phyloP scores from a whole-genome alignment of 257 asterid species.

The Fraxinus quadrangulata region DNA sequence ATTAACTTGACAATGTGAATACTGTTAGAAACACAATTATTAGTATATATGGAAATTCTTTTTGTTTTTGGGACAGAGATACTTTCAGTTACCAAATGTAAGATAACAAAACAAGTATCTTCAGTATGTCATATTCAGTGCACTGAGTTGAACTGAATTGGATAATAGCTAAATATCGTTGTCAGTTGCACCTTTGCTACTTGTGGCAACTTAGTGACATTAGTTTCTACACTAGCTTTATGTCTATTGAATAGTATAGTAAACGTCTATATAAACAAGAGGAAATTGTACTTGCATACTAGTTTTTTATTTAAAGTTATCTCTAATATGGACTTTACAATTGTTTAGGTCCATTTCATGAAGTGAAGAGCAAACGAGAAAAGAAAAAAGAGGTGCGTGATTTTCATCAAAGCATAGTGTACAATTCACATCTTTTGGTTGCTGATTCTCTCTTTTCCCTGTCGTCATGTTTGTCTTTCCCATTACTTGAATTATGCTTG shows the following conservation, averaged over 20 bases:
- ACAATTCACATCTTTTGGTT: not conserved
- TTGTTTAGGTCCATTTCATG: constrained; percentile 64
- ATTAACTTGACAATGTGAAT: not conserved
- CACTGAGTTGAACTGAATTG: not conserved
- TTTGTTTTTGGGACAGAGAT: not conserved
- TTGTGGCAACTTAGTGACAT: not conserved
- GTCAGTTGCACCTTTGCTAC: not conserved
- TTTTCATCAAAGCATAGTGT: constrained; percentile 11
- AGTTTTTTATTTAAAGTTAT: constrained; percentile 13
- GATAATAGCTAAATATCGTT: not conserved
- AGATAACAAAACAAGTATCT: not conserved
- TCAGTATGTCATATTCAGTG: not conserved
- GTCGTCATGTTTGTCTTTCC: constrained; percentile 28
- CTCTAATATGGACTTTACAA: constrained; percentile 31
- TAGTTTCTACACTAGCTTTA: not conserved
- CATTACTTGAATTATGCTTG: constrained; percentile 15
- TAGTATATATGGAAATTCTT: not conserved
- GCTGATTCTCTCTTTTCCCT: constrained; percentile 8
- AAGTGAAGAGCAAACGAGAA: constrained; percentile 68
- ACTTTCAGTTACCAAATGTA: not conserved
- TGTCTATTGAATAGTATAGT: not conserved
- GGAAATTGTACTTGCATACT: not conserved
- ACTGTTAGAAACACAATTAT: not conserved
- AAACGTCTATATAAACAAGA: not conserved
- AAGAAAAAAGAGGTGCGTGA: constrained; percentile 63